phyloP scores from a whole-genome alignment of 208 protist genomes.

The Acanthamoeba lenticulata region DNA sequence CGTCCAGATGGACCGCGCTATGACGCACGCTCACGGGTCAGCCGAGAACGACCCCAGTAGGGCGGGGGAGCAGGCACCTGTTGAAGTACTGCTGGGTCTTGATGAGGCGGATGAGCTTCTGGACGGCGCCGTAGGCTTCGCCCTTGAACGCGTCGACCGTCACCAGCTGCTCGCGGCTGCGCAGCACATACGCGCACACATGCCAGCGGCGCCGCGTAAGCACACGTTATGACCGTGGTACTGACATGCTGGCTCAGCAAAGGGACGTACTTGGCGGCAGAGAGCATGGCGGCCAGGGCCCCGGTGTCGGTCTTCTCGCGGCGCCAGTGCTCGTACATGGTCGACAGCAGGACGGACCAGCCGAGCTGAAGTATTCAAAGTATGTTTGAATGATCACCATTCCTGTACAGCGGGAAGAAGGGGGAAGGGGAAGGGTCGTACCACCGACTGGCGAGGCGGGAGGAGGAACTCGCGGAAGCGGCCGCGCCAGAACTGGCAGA shows the following conservation, averaged over 20 bases:
- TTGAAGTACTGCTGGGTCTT: constrained; percentile 9
- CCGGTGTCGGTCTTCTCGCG: not conserved
- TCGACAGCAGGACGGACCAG: not conserved
- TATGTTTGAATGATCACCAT: too few relatives aligned
- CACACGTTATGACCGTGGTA: too few relatives aligned
- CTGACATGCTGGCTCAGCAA: too few relatives aligned
- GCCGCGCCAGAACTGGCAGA: constrained; percentile 1
- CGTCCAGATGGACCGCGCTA: not conserved
- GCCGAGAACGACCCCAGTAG: not conserved
- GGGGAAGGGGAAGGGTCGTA: not conserved
- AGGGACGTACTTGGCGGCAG: not conserved
- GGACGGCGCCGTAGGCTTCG: not conserved
- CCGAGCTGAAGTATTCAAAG: too few relatives aligned
- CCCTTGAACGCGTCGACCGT: not conserved
- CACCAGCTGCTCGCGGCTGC: not conserved
- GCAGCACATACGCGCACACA: not conserved
- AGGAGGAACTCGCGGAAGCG: constrained; percentile 3
- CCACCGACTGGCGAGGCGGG: not conserved
- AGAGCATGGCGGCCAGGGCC: not conserved
- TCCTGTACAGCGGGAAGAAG: too few relatives aligned
- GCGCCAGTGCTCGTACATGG: constrained; percentile 17
- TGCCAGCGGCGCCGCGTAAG: too few relatives aligned
- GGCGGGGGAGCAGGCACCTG: not conserved
- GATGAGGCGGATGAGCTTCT: not conserved
- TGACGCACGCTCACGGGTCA: not conserved